Evolutionary conservation across 129 eudicot species (phyloP), one percentile per base, ranked within the genome.

Genomic region (Chrysanthemum makinoi): DNA sequence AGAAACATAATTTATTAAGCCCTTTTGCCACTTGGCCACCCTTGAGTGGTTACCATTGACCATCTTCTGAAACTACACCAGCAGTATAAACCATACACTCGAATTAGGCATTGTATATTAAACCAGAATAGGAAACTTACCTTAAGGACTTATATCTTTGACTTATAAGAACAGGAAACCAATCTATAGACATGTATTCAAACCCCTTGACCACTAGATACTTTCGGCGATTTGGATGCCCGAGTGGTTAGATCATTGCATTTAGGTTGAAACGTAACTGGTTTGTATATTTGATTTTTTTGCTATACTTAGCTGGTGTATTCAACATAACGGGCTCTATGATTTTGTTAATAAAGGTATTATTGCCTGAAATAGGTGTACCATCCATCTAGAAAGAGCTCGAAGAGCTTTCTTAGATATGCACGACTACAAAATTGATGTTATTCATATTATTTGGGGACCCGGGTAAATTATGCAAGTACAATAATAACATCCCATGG

Each of bases 181-280:
- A 20, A 20, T 20, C 22, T 20, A 20, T 20, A 20, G 22, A 20
- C 22, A 20, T 20, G 22, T 20, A 20, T 20, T 20, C 22, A 20
- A 20, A 20, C 22, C 22, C 22, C 22, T 20, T 20, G 22, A 20
- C 22, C 22, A 20, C 22, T 57, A 58, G 58, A 17, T 44, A 10
- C 20, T 59, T 72, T 15, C 5, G 22, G 39, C 24, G 3, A 72
- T 15, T 60, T 24, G 12, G 47, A 72, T 72, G 22, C 43, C 7
- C n/a, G 50, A 62, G 43, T 50, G n/a, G 54, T 48, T 62, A 49
- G 51, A 30, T 62, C 62, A 73, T 43, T 13, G 39, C 48, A 63
- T 73, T 52, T 63, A 17, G 70, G 52, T 51, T 18, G 54, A 51
- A 62, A 13, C 63, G 63, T 19, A 20, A 50, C 43, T 62, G 53